These are phyloP conservation scores for Arctostaphylos glauca DNA, from an alignment of 148 eudicot genomes.

Conservation along the genomic window DNA sequence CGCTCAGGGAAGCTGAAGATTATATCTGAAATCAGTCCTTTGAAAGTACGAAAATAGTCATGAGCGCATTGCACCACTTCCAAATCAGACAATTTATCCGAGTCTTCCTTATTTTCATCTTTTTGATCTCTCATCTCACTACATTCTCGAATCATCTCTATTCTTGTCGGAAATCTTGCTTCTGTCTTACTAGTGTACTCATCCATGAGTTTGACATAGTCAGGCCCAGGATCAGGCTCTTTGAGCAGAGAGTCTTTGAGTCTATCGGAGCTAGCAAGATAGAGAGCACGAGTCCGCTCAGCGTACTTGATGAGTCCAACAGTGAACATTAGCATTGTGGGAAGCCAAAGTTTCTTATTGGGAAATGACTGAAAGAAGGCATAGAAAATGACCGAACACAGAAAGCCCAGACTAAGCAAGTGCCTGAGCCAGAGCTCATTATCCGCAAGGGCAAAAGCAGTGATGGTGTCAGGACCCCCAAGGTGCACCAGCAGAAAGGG, in stretches of 20 bases:
- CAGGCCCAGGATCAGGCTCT: conserved; percentile 40
- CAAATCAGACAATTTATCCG: conserved; percentile 16
- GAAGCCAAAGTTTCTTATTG: no score
- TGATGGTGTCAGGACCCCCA: no score
- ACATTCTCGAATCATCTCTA: conserved; percentile 11
- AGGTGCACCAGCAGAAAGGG: no score
- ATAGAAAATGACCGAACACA: no score
- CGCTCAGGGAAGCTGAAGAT: conserved; percentile 45
- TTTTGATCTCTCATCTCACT: conserved; percentile 1
- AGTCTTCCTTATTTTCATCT: conserved; percentile 30
- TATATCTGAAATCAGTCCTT: conserved; percentile 42
- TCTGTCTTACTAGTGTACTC: conserved; percentile 28
- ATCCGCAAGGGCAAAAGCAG: no score
- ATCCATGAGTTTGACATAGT: conserved; percentile 45
- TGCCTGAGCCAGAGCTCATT: no score
- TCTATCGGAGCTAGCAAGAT: conserved; percentile 24
- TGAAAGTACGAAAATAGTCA: conserved; percentile 37
- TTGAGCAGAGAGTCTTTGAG: conserved; percentile 33
- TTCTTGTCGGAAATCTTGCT: conserved; percentile 25
- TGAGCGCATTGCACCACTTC: conserved; percentile 35
- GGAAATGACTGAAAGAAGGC: no score
- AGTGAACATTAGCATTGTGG: conserved; percentile 25
- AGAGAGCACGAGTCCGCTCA: conserved; percentile 29
- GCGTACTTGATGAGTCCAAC: conserved; percentile 33
- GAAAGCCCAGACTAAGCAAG: no score